Conservation (phyloP, 139 green algal genomes). For the Zygnema cylindricum region DNA sequence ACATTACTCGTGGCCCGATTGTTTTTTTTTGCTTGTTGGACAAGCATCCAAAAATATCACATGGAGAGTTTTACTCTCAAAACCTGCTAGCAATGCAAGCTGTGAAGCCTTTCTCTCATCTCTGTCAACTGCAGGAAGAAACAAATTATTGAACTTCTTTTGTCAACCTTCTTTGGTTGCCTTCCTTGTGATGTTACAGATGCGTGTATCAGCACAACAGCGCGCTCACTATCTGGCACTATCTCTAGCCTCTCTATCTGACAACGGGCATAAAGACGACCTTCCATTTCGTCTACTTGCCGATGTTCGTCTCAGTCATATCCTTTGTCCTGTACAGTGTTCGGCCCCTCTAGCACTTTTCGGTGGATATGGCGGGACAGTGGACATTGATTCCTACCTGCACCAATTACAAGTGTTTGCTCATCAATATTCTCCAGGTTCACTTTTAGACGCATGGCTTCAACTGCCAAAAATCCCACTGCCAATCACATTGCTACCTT, state of each 20-base stretch:
- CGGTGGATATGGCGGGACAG: not conserved
- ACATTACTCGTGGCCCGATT: too few species aligned
- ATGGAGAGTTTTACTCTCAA: too few species aligned
- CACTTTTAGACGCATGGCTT: not conserved
- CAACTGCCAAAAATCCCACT: not conserved
- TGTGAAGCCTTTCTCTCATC: too few species aligned
- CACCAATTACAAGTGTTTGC: not conserved
- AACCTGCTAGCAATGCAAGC: too few species aligned
- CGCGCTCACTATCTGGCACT: not conserved
- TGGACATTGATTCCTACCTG: not conserved
- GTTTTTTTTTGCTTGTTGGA: too few species aligned
- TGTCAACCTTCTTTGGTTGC: too few species aligned
- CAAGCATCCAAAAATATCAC: too few species aligned
- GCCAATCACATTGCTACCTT: not conserved
- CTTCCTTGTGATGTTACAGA: too few species aligned
- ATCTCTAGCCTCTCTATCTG: not conserved
- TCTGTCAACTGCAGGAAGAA: too few species aligned
- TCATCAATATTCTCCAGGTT: not conserved
- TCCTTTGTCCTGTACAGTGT: not conserved
- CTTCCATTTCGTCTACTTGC: not conserved
- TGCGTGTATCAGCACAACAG: not conserved
- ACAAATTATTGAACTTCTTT: too few species aligned
- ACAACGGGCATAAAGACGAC: not conserved
- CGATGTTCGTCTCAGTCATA: not conserved
- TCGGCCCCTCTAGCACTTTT: not conserved